These are phyloP conservation scores for Hygrocybe punicea DNA, from an alignment of 768 basidiomycete species.

Conservation along the genomic window DNA sequence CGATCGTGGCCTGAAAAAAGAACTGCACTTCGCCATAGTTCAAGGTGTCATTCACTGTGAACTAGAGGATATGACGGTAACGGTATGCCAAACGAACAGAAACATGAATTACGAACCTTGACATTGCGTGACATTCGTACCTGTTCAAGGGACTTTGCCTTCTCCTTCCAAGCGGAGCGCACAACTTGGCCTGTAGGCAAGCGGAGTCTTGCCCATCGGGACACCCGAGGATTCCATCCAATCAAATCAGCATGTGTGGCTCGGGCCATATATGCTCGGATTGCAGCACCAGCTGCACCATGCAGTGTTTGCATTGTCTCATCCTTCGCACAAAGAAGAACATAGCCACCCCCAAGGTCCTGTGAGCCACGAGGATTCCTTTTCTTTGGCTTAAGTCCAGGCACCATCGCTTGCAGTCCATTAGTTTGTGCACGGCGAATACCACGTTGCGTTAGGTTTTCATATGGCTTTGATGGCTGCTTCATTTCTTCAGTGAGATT, in stretches of 20 bases:
- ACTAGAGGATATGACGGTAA: not conserved
- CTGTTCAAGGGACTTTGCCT: not conserved
- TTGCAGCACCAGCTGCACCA: not conserved
- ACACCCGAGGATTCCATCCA: not conserved
- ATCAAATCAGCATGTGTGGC: not conserved
- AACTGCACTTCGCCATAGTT: too few relatives aligned
- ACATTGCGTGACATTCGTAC: constrained; percentile 4
- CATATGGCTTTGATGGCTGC: constrained; percentile 9
- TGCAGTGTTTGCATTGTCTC: not conserved
- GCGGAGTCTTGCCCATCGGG: constrained; percentile 19
- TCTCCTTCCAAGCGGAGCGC: constrained; percentile 19
- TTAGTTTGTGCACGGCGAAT: constrained; percentile 1
- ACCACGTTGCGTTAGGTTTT: constrained; percentile 4
- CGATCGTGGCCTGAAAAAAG: too few relatives aligned
- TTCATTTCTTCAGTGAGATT: constrained; percentile 5
- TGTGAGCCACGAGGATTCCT: not conserved
- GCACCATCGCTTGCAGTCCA: constrained; percentile 5
- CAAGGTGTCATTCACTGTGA: not conserved
- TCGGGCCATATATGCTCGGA: not conserved
- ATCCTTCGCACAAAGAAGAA: not conserved
- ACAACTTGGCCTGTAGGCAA: constrained; percentile 26
- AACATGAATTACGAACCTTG: not conserved
- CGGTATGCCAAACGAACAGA: not conserved
- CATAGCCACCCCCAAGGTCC: not conserved
- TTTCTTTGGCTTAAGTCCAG: not conserved